A percentile compares a stretch with the other conserved stretches of the same genome.
These are phyloP conservation scores for Aphanomyces euteiches DNA, from an alignment of 352 stramenopile species.

Conservation along the genomic window DNA sequence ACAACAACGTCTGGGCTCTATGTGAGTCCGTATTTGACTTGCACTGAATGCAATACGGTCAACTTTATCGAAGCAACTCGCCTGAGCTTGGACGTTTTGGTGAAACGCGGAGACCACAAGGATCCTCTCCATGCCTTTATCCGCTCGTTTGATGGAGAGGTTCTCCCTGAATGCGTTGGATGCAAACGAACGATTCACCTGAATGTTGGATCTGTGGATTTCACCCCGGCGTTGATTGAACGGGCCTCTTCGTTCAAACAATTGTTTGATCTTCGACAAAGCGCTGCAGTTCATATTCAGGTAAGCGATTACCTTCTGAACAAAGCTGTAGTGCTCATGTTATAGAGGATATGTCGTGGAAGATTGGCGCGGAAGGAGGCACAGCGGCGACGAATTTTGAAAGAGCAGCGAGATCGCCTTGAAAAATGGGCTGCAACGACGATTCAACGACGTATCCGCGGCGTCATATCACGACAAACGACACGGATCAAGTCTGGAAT, in stretches of 20 bases:
- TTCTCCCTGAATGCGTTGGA: slow-evolving; percentile 21
- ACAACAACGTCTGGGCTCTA: slow-evolving; percentile 9
- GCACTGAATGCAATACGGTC: slow-evolving; percentile 26
- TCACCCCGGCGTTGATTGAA: slow-evolving; percentile 4
- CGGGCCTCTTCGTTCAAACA: slow-evolving; percentile 14
- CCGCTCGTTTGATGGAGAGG: background rate
- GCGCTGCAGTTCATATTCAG: slow-evolving; percentile 13
- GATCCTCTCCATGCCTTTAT: background rate
- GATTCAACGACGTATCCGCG: slow-evolving; percentile 19
- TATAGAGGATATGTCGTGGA: slow-evolving; percentile 13
- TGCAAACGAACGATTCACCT: slow-evolving; percentile 24
- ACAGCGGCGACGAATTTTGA: background rate
- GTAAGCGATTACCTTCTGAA: background rate
- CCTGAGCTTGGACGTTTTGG: slow-evolving; percentile 9
- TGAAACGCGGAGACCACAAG: background rate
- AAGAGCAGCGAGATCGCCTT: background rate
- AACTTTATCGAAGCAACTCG: slow-evolving; percentile 24
- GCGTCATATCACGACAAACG: slow-evolving; percentile 14
- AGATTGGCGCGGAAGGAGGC: slow-evolving; percentile 4
- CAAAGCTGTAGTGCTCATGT: no score
- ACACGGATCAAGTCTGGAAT: slow-evolving; percentile 25
- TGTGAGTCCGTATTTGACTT: slow-evolving; percentile 19
- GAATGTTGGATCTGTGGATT: slow-evolving; percentile 1
- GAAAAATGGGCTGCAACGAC: background rate
- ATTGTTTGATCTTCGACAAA: background rate